Base-by-base conservation (phyloP, 169 alveolate species). In the Amoebophrya sp. region DNA sequence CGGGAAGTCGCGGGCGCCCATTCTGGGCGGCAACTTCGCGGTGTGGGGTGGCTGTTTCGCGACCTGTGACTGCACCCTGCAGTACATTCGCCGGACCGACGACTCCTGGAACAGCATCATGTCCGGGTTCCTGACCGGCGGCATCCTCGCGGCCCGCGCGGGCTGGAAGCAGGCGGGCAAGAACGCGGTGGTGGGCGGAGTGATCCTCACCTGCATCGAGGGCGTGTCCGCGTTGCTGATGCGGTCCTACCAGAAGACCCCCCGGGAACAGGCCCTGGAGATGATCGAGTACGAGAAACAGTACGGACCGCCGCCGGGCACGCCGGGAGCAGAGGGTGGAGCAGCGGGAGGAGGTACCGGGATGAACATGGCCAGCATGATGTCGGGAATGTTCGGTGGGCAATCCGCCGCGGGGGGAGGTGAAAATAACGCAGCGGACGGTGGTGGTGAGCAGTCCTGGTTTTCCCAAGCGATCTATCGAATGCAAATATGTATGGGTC, bases 41-140 rank as follows among this genome's bases (percentile, higher is more conserved):
- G 97, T 97, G 93, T 98, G 99, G 99, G 99, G 99, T 23, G 99
- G 99, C 41, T 96, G 98, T 77, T 98, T 97, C 93, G 96, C 98
- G 90, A 94, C 98, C 40, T 97, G 95, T 92, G 99, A 97, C 95
- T 97, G 99, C 92, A 94, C 98, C 29, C 94, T 97, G 93, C 97
- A 97, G 91, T 96, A 96, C 94, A 88, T 96, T 54, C 95, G 99
- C 90, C 96, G 96, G 89, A 97, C 96, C 92, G 99, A 98, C 92
- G 99, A 98, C 91, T 98, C 96, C 93, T 97, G 98, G 98, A 97
- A 97, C 92, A 99, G 99, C 32, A 96, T 98, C 77, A 97, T 96
- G 88, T 95, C 99, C 77, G 99, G 99, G 29, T 96, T 97, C 92
- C 95, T 96, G 40, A 98, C 99, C 0, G 99, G 99, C 1, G 99